Percentiles rank a stretch among this genome's conserved stretches.
phyloP scores from a whole-genome alignment of 2,329 filamentous ascomycete genomes.

The Calcarisporium arbuscula region DNA sequence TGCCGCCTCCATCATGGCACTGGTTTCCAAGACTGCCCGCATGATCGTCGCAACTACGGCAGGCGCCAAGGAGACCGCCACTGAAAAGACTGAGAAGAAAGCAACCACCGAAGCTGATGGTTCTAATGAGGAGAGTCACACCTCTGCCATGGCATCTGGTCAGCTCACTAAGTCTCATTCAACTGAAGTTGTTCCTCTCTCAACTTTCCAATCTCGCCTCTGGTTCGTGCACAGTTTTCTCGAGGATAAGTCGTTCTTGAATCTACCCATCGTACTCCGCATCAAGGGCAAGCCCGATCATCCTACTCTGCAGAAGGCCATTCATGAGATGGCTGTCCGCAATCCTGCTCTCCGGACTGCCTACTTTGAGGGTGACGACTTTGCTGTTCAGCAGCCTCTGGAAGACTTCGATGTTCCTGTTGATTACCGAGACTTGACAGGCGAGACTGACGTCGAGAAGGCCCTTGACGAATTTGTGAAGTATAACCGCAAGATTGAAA shows the following conservation, averaged over 20 bases:
- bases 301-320: constrained; percentile 10
- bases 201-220: constrained; percentile 18
- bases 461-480: constrained; percentile 12
- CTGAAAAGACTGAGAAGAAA: constrained; percentile 13
- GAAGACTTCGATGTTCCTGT: constrained; percentile 15
- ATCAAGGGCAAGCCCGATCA: constrained; percentile 17
- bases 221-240: constrained; percentile 20
- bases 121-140: constrained; percentile 6
- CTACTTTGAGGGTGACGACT: constrained; percentile 17
- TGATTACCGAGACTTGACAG: constrained; percentile 13
- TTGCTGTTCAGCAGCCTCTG: constrained; percentile 14
- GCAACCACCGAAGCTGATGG: constrained; percentile 5
- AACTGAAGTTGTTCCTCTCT: constrained; percentile 13
- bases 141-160: constrained; percentile 16
- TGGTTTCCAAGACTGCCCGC: constrained; percentile 15
- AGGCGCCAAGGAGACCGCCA: constrained; percentile 10
- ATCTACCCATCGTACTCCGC: constrained; percentile 15
- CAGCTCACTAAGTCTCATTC: constrained; percentile 12
- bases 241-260: constrained; percentile 18
- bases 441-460: constrained; percentile 7
- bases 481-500: constrained; percentile 16
- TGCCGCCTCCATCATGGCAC: constrained; percentile 13
- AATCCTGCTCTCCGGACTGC: constrained; percentile 16
- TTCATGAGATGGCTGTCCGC: constrained; percentile 15
- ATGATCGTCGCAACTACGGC: constrained; percentile 12